Base-by-base conservation (phyloP, 768 basidiomycete genomes). In the Amylocystis lapponica region DNA sequence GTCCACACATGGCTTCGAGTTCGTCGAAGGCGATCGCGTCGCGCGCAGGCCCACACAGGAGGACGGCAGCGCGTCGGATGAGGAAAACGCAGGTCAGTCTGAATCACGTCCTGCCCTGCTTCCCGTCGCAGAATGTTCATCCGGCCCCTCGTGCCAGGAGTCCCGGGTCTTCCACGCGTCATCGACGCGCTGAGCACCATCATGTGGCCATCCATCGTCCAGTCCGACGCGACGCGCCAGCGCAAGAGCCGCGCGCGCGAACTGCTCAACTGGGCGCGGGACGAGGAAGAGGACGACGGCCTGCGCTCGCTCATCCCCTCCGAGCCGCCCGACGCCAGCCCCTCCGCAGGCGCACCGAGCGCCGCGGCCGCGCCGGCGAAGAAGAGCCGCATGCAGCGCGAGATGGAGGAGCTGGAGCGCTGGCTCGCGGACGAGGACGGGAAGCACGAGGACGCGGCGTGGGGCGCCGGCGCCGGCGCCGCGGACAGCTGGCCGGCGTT, bases 191-290 rank as follows among this genome's bases (percentile, higher is more conserved):
- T 92, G 33, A 83, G 86, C 60, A 89, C 89, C 1, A 78, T 92
- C 53, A 88, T 91, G 82, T 92, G 88, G 88, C 83, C 88, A 4
- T 83, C 83, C 0, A 81, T 92, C 76, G 63, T 75, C 36, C 66
- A 74, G 19, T 62, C 57, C 25, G 55, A 55, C n/a, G 36, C 55
- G 5, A 64, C 59, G 35, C 30, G 41, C 23, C 45, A 52, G 17
- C 57, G 53, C 25, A 56, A 59, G 39, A 64, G 57, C 41, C 60
- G 63, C 10, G 58, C 60, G 16, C 59, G 56, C 20, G 63, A 58
- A 19, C 56, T 67, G 37, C 58, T 72, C 33, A 70, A 69, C 41
- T 72, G 69, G 71, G 70, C 65, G 19, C 55, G 54, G 2, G 56
- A 55, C 19, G 57, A 63, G n/a, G 61, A 53, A 16, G 69, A 65